phyloP scores from a whole-genome alignment of 768 basidiomycete genomes.

The Tulasnella sp. region DNA sequence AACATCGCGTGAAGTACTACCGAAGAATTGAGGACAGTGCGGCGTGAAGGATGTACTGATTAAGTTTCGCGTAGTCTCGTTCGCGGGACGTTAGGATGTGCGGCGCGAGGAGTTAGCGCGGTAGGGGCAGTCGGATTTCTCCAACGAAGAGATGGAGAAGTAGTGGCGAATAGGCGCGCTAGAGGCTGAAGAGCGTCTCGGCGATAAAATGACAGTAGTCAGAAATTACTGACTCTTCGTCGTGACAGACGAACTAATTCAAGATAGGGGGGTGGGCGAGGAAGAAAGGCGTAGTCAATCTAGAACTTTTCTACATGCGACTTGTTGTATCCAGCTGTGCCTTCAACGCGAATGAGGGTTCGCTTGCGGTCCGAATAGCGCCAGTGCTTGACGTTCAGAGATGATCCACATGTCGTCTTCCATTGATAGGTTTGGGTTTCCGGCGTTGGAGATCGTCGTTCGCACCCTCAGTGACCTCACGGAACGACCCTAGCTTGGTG shows the following conservation, averaged over 20 bases:
- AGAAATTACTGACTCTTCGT: conserved; percentile 67
- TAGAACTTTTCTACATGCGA: no score
- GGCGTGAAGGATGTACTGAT: conserved; percentile 76
- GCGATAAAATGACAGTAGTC: conserved; percentile 95
- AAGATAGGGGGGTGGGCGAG: not conserved
- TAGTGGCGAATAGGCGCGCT: conserved; percentile 86
- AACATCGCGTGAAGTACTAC: no score
- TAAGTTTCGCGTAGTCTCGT: conserved; percentile 89
- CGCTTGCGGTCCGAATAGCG: conserved; percentile 65
- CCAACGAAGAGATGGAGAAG: conserved; percentile 58
- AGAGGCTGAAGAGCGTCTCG: conserved; percentile 86
- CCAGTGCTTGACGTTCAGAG: conserved; percentile 58
- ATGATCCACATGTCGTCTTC: conserved; percentile 77
- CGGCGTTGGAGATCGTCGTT: conserved; percentile 66
- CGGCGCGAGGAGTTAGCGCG: conserved; percentile 70
- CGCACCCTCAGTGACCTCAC: conserved; percentile 59
- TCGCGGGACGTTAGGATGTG: conserved; percentile 71
- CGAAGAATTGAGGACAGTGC: conserved; percentile 62
- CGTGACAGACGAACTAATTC: conserved; percentile 72
- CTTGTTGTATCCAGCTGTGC: conserved; percentile 34
- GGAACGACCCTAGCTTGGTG: conserved; percentile 61
- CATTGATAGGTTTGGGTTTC: conserved; percentile 59
- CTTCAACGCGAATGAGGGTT: conserved; percentile 71
- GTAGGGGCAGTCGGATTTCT: conserved; percentile 64
- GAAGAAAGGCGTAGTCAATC: not conserved